phyloP scores from a whole-genome alignment of 2,329 filamentous ascomycete species.

The Cladosporium sp. region DNA sequence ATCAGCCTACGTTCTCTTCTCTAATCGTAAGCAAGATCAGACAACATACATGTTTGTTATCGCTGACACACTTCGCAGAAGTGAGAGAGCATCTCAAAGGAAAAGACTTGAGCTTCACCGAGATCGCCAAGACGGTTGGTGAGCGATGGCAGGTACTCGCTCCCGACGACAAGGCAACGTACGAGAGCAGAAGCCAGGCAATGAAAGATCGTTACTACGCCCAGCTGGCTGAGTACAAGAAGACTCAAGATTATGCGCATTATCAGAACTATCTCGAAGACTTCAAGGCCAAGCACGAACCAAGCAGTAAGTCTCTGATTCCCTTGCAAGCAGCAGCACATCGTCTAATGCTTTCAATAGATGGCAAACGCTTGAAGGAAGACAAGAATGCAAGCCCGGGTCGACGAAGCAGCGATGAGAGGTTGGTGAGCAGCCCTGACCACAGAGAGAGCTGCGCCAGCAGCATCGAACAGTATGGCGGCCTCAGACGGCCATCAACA shows the following conservation, averaged over 20 bases:
- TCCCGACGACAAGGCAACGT: conserved; percentile 67
- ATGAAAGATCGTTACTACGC: conserved; percentile 76
- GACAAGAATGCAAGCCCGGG: conserved; percentile 1
- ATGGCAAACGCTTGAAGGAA: conserved; percentile 12
- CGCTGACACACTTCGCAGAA: conserved; percentile 47
- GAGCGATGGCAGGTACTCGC: conserved; percentile 80
- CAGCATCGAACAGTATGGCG: not conserved
- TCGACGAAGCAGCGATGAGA: conserved; percentile 11
- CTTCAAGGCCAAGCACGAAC: conserved; percentile 70
- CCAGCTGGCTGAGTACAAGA: conserved; percentile 75
- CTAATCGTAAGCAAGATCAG: conserved; percentile 64
- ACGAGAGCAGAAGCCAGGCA: conserved; percentile 68
- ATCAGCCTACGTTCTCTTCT: conserved; percentile 83
- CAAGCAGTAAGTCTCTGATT: not conserved
- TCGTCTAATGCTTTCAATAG: not conserved
- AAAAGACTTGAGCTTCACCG: conserved; percentile 76
- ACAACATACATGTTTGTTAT: not conserved
- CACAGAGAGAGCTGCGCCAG: conserved; percentile 5
- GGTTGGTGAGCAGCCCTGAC: conserved; percentile 6
- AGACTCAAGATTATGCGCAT: conserved; percentile 66
- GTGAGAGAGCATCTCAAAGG: conserved; percentile 77
- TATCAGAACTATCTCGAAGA: conserved; percentile 74
- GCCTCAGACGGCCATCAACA: not conserved
- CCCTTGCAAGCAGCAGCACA: not conserved
- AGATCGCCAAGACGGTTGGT: conserved; percentile 96